phyloP scores from a whole-genome alignment of 352 stramenopile species.

The Pythium guiyangense region DNA sequence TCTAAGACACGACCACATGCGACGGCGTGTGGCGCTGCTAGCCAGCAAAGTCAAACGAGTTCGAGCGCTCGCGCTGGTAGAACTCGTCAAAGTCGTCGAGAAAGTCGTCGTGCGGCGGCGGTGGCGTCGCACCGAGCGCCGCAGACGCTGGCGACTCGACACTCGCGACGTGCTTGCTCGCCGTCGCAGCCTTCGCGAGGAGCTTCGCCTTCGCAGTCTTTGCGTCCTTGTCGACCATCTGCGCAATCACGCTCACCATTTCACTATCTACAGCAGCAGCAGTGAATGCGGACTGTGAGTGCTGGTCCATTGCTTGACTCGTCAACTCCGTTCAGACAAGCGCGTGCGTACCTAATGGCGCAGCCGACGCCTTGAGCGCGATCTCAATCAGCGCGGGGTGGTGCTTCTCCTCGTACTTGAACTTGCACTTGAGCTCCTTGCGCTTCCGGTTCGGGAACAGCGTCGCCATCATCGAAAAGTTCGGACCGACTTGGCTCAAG shows the following conservation, averaged over 20 bases:
- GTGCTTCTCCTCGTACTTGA: slow-evolving; percentile 85
- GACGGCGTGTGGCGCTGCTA: slow-evolving; percentile 21
- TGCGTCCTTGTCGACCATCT: slow-evolving; percentile 73
- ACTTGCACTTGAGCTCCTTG: slow-evolving; percentile 85
- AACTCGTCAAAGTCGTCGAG: slow-evolving; percentile 46
- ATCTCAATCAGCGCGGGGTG: slow-evolving; percentile 75
- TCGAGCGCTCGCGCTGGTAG: slow-evolving; percentile 30
- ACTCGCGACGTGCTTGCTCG: slow-evolving; percentile 1
- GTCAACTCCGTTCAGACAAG: too few species aligned
- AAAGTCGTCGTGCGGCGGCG: slow-evolving; percentile 36
- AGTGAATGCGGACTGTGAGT: too few species aligned
- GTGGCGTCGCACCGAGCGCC: slow-evolving; percentile 11
- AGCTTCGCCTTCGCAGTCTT: slow-evolving; percentile 55
- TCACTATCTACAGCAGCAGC: too few species aligned
- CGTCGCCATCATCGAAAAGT: slow-evolving; percentile 87
- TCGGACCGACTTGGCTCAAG: slow-evolving; percentile 75
- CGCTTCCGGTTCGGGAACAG: slow-evolving; percentile 79
- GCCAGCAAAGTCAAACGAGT: slow-evolving; percentile 68
- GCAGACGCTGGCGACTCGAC: slow-evolving; percentile 24
- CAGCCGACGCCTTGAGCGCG: slow-evolving; percentile 60
- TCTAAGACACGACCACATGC: too few species aligned
- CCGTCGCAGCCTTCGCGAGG: slow-evolving; percentile 23
- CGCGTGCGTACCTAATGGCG: too few species aligned
- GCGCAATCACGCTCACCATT: slow-evolving; percentile 73
- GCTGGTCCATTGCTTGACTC: too few species aligned